phyloP scores from a whole-genome alignment of 1,284 basidiomycete genomes.

The Sanguinoderma infundibulare region DNA sequence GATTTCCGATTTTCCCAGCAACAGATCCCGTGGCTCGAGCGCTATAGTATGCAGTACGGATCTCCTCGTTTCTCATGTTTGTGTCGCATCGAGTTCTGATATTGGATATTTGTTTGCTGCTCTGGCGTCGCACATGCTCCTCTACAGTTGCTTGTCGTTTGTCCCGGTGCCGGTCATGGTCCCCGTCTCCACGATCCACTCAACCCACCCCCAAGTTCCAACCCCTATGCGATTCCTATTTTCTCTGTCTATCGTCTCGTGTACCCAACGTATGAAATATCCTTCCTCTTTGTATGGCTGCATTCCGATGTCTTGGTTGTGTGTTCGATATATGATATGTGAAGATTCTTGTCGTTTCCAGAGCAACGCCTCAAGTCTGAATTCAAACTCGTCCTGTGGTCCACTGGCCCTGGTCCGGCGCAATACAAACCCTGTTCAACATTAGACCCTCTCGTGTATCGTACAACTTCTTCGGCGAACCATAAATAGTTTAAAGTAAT shows the following conservation, averaged over 20 bases:
- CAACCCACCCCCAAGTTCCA: not conserved
- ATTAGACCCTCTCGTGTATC: too few species aligned
- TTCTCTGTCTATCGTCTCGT: not conserved
- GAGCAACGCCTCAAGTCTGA: too few species aligned
- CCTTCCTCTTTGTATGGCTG: not conserved
- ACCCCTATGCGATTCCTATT: slow-evolving; percentile 19
- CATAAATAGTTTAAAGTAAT: too few species aligned
- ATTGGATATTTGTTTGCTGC: slow-evolving; percentile 6
- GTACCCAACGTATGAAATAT: not conserved
- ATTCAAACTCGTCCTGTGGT: too few species aligned
- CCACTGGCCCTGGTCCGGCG: too few species aligned
- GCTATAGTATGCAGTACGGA: slow-evolving; percentile 19
- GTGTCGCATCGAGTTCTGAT: slow-evolving; percentile 22
- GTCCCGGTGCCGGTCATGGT: slow-evolving; percentile 9
- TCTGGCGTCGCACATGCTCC: not conserved
- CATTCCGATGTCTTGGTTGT: slow-evolving; percentile 3
- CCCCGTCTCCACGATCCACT: not conserved
- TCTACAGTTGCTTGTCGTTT: slow-evolving; percentile 11
- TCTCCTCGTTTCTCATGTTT: slow-evolving; percentile 9
- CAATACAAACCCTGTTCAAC: too few species aligned
- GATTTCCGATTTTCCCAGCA: slow-evolving; percentile 2
- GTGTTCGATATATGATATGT: slow-evolving; percentile 5
- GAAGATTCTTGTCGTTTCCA: slow-evolving; percentile 7
- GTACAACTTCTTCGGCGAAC: too few species aligned
- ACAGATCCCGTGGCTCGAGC: slow-evolving; percentile 11